Percentiles rank a stretch among this genome's conserved stretches.
These are phyloP conservation scores for Corylus avellana DNA, from an alignment of 306 rosid genomes.

Conservation along the genomic window DNA sequence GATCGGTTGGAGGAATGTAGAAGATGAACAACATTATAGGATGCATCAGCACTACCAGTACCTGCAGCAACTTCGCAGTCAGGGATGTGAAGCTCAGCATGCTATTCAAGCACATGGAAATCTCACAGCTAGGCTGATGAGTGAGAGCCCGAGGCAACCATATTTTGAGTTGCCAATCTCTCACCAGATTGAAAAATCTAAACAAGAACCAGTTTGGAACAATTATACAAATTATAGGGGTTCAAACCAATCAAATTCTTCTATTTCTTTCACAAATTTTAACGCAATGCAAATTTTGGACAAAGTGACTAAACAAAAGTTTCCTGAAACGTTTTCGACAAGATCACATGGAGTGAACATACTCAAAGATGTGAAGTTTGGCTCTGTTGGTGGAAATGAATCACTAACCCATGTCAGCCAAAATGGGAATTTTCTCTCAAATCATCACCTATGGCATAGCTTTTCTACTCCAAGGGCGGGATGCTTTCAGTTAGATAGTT, in stretches of 20 bases:
- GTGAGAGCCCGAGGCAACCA: slow-evolving; percentile 31
- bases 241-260: slow-evolving; percentile 35
- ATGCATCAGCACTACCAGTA: slow-evolving; percentile 31
- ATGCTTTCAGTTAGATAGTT: slow-evolving; percentile 22
- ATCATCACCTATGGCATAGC: slow-evolving; percentile 23
- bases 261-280: slow-evolving; percentile 24
- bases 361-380: slow-evolving; percentile 32
- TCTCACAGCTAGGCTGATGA: slow-evolving; percentile 14
- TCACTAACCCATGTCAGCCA: slow-evolving; percentile 30
- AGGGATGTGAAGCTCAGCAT: slow-evolving; percentile 38
- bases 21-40: slow-evolving; percentile 35
- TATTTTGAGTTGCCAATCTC: slow-evolving; percentile 40
- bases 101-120: slow-evolving; percentile 39
- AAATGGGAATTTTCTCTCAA: slow-evolving; percentile 30
- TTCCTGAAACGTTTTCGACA: slow-evolving; percentile 37
- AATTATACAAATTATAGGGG: slow-evolving; percentile 24
- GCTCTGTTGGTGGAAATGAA: slow-evolving; percentile 36
- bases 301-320: slow-evolving; percentile 31
- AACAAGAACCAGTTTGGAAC: slow-evolving; percentile 35
- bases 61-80: slow-evolving; percentile 43
- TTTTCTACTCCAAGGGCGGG: slow-evolving; percentile 23
- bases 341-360: slow-evolving; percentile 37
- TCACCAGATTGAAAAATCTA: slow-evolving; percentile 34
- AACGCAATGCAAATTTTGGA: slow-evolving; percentile 32
- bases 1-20: slow-evolving; percentile 43